Percentiles rank a stretch among this genome's conserved stretches.
Conservation (phyloP, 2,329 filamentous ascomycete species). For the Clonostachys rosea region DNA sequence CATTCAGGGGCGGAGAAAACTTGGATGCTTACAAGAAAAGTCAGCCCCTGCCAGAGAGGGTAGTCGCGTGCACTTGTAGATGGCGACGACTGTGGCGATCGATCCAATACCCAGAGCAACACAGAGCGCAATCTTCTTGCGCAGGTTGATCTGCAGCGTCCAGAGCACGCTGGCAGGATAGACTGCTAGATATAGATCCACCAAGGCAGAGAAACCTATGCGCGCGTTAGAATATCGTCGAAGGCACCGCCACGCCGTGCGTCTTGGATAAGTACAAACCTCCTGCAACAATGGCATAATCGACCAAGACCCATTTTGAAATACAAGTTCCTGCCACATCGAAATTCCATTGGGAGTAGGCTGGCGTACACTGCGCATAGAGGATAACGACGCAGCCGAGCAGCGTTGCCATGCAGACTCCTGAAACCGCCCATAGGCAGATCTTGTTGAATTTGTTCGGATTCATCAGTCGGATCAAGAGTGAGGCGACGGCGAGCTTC, state of each 20-base stretch:
- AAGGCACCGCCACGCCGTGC: background rate
- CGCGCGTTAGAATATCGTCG: background rate
- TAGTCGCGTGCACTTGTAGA: constrained; percentile 21
- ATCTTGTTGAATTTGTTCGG: constrained; percentile 21
- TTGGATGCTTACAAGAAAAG: constrained; percentile 11
- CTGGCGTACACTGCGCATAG: constrained; percentile 34
- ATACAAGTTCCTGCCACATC: constrained; percentile 25
- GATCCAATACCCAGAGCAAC: constrained; percentile 30
- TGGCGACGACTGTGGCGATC: constrained; percentile 19
- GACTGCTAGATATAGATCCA: constrained; percentile 34
- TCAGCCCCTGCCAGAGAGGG: constrained; percentile 15
- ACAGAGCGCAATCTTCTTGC: constrained; percentile 32
- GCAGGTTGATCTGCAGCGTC: constrained; percentile 25
- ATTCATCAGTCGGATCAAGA: constrained; percentile 30
- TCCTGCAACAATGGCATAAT: constrained; percentile 31
- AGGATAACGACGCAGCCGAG: constrained; percentile 26
- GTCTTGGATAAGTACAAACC: constrained; percentile 15
- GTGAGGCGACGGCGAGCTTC: constrained; percentile 32
- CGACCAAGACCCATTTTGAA: constrained; percentile 24
- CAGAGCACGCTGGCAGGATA: constrained; percentile 30
- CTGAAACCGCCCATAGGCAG: constrained; percentile 28
- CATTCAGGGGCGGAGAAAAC: background rate
- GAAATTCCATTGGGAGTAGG: constrained; percentile 30
- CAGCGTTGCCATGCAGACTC: constrained; percentile 19
- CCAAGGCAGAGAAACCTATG: constrained; percentile 22